phyloP scores from a whole-genome alignment of 768 basidiomycete species.

The Galerina marginata region DNA sequence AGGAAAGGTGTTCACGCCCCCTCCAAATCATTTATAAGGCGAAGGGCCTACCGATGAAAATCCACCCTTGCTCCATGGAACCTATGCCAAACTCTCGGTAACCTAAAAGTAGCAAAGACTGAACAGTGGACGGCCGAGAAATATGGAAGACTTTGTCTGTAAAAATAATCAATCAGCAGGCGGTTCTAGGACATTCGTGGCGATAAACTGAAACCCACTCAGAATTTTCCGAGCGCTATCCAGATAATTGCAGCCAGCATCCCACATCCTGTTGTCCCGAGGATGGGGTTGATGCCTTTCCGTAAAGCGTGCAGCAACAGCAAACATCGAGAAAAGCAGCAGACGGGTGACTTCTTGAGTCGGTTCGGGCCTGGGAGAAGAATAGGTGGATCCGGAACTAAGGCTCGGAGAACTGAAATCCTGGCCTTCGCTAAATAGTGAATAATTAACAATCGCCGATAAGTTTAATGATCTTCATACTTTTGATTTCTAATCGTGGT shows the following conservation, averaged over 20 bases:
- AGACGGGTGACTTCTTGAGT: slow-evolving; percentile 71
- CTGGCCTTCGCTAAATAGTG: slow-evolving; percentile 22
- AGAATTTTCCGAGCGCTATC: slow-evolving; percentile 66
- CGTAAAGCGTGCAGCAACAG: slow-evolving; percentile 77
- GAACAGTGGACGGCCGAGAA: slow-evolving; percentile 76
- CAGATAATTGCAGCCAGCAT: slow-evolving; percentile 69
- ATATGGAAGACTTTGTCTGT: slow-evolving; percentile 69
- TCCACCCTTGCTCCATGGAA: slow-evolving; percentile 85
- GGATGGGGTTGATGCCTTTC: slow-evolving; percentile 51
- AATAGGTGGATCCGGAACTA: slow-evolving; percentile 29
- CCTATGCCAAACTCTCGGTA: slow-evolving; percentile 87
- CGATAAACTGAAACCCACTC: slow-evolving; percentile 44
- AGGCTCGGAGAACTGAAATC: slow-evolving; percentile 34
- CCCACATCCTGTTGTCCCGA: slow-evolving; percentile 66
- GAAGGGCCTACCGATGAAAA: slow-evolving; percentile 64
- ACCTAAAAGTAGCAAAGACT: slow-evolving; percentile 79
- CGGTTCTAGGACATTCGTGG: background rate
- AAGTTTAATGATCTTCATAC: slow-evolving; percentile 7
- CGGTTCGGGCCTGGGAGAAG: slow-evolving; percentile 53
- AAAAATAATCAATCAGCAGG: slow-evolving; percentile 9
- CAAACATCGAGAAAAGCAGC: slow-evolving; percentile 80
- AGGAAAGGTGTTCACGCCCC: slow-evolving; percentile 6
- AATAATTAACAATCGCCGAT: background rate
- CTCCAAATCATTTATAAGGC: slow-evolving; percentile 5
- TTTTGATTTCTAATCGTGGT: slow-evolving; percentile 20